Conservation (phyloP, 225 moss, liverwort and hornwort species). For the Polytrichum commune region DNA sequence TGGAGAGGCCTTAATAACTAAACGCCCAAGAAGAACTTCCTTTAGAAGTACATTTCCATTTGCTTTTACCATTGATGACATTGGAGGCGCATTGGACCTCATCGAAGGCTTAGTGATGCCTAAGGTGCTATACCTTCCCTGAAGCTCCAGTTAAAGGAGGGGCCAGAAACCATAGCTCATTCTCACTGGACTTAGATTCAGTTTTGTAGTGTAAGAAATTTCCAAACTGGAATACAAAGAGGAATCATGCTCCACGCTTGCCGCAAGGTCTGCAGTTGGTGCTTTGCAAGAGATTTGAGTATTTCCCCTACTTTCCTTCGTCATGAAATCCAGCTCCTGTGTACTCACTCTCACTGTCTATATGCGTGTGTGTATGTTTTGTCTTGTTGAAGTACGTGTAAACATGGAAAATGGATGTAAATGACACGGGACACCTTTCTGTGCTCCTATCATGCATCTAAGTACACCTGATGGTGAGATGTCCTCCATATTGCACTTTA, state of each 20-base stretch:
- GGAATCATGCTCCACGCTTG: slow-evolving; percentile 6
- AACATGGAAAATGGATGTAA: no score
- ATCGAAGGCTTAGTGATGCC: neutral
- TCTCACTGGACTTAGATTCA: neutral
- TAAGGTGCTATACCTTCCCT: neutral
- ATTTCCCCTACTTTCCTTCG: no score
- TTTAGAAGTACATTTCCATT: neutral
- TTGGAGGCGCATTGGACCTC: slow-evolving; percentile 3
- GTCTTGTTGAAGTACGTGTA: no score
- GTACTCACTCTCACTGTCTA: no score
- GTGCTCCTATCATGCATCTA: no score
- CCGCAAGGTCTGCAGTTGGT: slow-evolving; percentile 8
- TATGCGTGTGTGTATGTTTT: no score
- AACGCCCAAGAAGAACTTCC: neutral
- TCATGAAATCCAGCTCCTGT: no score
- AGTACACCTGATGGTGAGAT: no score
- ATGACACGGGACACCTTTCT: no score
- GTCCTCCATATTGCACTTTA: no score
- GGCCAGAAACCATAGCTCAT: neutral
- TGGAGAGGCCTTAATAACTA: neutral
- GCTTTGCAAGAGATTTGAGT: slow-evolving; percentile 1
- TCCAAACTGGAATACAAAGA: slow-evolving; percentile 7
- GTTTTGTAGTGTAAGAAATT: slow-evolving; percentile 8
- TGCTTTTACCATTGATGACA: neutral
- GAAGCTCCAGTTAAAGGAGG: slow-evolving; percentile 3